phyloP scores from a whole-genome alignment of 495 filamentous ascomycete species.

The Tuber umbilicatum region DNA sequence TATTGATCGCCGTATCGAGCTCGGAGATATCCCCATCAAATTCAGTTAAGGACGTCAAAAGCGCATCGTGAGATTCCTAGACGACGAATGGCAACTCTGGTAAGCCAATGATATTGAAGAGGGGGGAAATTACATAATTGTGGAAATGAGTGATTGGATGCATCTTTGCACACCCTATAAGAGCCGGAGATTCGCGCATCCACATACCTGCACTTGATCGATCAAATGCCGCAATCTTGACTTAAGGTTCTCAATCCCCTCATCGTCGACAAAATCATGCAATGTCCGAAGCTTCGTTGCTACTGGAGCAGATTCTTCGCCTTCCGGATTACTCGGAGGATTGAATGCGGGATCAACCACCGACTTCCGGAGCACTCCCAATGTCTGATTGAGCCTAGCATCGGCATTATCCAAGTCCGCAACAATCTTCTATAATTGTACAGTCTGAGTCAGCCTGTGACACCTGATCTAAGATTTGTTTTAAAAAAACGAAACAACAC shows the following conservation, averaged over 20 bases:
- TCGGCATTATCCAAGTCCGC: constrained; percentile 69
- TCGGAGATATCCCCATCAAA: constrained; percentile 58
- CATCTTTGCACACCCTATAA: background rate
- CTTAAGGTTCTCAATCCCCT: constrained; percentile 56
- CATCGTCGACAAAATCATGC: constrained; percentile 85
- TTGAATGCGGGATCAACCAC: constrained; percentile 68
- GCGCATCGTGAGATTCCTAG: constrained; percentile 35
- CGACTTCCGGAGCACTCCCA: constrained; percentile 62
- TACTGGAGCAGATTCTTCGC: constrained; percentile 45
- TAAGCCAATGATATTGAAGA: background rate
- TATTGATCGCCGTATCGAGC: constrained; percentile 55
- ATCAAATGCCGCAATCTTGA: constrained; percentile 41
- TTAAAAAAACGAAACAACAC: constrained; percentile 20
- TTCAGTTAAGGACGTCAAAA: constrained; percentile 37
- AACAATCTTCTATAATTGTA: constrained; percentile 50
- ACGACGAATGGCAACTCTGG: background rate
- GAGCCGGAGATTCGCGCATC: constrained; percentile 4
- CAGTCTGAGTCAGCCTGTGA: constrained; percentile 20
- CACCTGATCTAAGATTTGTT: constrained; percentile 8
- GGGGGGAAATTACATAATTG: background rate
- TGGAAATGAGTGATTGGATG: background rate
- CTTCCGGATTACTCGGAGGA: constrained; percentile 15
- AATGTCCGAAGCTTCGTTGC: constrained; percentile 62
- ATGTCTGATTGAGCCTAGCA: constrained; percentile 60
- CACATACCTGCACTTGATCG: constrained; percentile 37